These are phyloP conservation scores for Penicillium brevicompactum DNA, from an alignment of 2,329 filamentous ascomycete species.

Conservation along the genomic window DNA sequence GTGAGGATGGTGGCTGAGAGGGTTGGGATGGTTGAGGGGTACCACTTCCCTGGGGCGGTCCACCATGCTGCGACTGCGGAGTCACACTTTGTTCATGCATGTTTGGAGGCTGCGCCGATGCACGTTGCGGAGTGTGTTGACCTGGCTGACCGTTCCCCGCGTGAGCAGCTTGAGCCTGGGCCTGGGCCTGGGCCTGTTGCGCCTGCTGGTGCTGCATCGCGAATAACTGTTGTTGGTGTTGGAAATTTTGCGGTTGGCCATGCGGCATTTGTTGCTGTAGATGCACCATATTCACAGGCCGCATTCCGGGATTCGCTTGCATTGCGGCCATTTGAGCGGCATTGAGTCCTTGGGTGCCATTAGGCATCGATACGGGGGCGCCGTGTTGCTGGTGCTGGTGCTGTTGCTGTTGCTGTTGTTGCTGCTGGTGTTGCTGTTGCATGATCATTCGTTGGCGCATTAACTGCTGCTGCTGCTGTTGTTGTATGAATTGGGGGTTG, in stretches of 20 bases:
- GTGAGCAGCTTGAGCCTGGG: constrained; percentile 27
- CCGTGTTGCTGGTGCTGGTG: constrained; percentile 39
- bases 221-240: constrained; percentile 46
- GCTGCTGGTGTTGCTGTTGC: constrained; percentile 34
- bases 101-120: constrained; percentile 44
- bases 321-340: constrained; percentile 48
- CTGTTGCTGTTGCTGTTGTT: constrained; percentile 35
- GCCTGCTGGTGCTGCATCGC: constrained; percentile 41
- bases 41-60: constrained; percentile 38
- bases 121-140: constrained; percentile 42
- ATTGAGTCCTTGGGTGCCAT: constrained; percentile 43
- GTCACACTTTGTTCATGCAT: constrained; percentile 47
- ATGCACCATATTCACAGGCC: constrained; percentile 43
- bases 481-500: constrained; percentile 51
- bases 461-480: constrained; percentile 36
- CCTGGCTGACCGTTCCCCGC: constrained; percentile 25
- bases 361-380: constrained; percentile 44
- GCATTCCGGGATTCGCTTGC: constrained; percentile 45
- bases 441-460: constrained; percentile 28
- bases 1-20: constrained; percentile 33
- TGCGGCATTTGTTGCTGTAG: constrained; percentile 46
- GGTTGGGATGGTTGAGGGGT: constrained; percentile 41
- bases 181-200: constrained; percentile 29
- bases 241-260: constrained; percentile 45
- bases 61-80: constrained; percentile 47